Base-by-base conservation (phyloP, 257 asterid species). In the Gentiana macrophylla region DNA sequence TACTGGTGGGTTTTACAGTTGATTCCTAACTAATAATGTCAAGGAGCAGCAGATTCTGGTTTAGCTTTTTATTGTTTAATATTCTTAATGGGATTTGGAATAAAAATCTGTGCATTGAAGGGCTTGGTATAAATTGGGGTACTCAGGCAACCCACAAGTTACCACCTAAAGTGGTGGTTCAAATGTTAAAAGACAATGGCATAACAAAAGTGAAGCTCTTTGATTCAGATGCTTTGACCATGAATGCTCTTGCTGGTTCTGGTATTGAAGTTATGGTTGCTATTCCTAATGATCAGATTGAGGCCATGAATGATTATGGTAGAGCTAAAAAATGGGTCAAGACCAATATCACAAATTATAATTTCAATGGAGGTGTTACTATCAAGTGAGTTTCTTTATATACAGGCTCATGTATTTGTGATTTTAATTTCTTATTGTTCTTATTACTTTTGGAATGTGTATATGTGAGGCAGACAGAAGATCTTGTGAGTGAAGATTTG, bases 81-180 rank as follows among this genome's bases (percentile, higher is more conserved):
- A 0, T 8, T 62, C 0, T 3, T 62, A 32, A 52, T 37, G 68
- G 55, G 36, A 11, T 45, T 32, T 53, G 49, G 59, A 34, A 50
- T 34, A 58, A 58, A n/a, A 56, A 35, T 44, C 46, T 10, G 15
- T 32, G 52, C 44, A 67, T 59, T 55, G 66, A 69, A 52, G 74
- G 75, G 57, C 63, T 73, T 34, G 79, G 79, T 49, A 72, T 73
- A 69, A 73, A 73, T 66, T 73, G 79, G 79, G 79, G 79, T 48
- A 73, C 79, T 47, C 72, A 64, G 79, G 75, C 75, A 4, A 69
- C 66, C 12, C 72, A 69, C 45, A 61, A 57, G 50, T 43, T 73
- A 48, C 72, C 79, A 2, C 70, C 79, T 1, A 65, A 73, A 32
- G 66, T 37, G 33, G 72, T 69, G 37, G 79, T 73, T 44, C 63